Conservation (phyloP, 2,329 filamentous ascomycete species). For the Hypoxylon sp. region DNA sequence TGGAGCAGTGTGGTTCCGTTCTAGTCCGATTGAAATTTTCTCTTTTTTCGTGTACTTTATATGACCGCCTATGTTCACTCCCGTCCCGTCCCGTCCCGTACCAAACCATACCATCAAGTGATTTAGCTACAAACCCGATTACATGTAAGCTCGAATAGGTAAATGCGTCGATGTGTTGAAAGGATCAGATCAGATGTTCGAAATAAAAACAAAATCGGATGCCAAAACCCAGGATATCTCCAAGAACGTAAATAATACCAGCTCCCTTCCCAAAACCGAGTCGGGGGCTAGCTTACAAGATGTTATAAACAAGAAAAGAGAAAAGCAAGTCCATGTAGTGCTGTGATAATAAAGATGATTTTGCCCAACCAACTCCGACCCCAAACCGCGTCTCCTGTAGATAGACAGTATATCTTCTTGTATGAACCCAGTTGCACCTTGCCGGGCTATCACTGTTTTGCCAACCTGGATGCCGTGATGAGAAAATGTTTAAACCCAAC, state of each 20-base stretch:
- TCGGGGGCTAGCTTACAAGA: constrained; percentile 8
- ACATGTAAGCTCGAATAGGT: constrained; percentile 21
- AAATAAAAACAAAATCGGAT: constrained; percentile 12
- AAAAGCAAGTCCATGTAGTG: constrained; percentile 24
- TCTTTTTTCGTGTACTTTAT: constrained; percentile 31
- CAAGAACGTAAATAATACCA: constrained; percentile 34
- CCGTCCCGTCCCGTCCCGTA: constrained; percentile 22
- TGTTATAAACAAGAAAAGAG: constrained; percentile 45
- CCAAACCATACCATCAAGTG: neutral
- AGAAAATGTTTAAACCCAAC: constrained; percentile 34
- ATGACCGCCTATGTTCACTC: constrained; percentile 31
- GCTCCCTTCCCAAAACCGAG: constrained; percentile 2
- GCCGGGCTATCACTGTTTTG: constrained; percentile 39
- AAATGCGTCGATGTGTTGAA: constrained; percentile 15
- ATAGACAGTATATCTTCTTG: constrained; percentile 27
- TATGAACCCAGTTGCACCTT: constrained; percentile 30
- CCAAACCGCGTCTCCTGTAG: constrained; percentile 39
- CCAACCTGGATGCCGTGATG: constrained; percentile 39
- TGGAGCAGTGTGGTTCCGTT: constrained; percentile 24
- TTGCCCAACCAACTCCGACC: constrained; percentile 42
- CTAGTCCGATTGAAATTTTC: constrained; percentile 34
- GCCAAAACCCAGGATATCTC: constrained; percentile 42
- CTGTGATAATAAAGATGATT: constrained; percentile 24
- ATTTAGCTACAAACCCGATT: constrained; percentile 27
- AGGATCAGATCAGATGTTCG: constrained; percentile 17